phyloP scores from a whole-genome alignment of 257 asterid species.

The Lithospermum erythrorhizon region DNA sequence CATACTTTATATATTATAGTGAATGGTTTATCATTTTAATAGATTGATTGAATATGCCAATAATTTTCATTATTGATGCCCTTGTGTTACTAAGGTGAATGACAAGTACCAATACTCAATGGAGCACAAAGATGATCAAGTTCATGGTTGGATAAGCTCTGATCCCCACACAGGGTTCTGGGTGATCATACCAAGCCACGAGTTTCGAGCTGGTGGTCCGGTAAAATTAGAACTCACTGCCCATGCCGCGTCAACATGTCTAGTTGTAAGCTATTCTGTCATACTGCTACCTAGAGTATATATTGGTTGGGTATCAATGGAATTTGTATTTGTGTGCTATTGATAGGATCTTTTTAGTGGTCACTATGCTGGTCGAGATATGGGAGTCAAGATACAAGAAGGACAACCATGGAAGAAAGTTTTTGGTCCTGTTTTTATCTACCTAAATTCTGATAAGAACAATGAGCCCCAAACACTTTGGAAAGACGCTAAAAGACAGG shows the following conservation, averaged over 20 bases:
- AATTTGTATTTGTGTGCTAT: not conserved
- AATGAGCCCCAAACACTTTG: constrained; percentile 27
- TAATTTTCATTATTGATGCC: not conserved
- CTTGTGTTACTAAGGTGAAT: constrained; percentile 30
- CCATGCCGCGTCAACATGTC: constrained; percentile 45
- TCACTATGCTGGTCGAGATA: constrained; percentile 41
- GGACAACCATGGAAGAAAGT: constrained; percentile 62
- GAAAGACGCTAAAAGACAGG: constrained; percentile 60
- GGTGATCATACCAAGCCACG: constrained; percentile 60
- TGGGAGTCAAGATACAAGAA: constrained; percentile 24
- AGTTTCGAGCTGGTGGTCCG: constrained; percentile 57
- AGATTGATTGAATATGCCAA: too few relatives aligned
- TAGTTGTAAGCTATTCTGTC: constrained; percentile 25
- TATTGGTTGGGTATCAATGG: not conserved
- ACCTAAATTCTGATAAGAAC: constrained; percentile 36
- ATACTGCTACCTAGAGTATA: too few relatives aligned
- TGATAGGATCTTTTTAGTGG: constrained; percentile 34
- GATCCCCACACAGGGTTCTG: constrained; percentile 36
- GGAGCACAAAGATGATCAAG: constrained; percentile 40
- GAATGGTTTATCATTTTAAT: not conserved
- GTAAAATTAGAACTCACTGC: constrained; percentile 52
- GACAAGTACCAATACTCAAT: constrained; percentile 62
- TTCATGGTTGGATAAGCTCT: constrained; percentile 64
- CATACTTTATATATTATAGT: too few relatives aligned
- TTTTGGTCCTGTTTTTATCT: constrained; percentile 53